Percentiles rank a stretch among this genome's conserved stretches.
Conservation (phyloP, 2,329 filamentous ascomycete species). For the Coleophoma eucalyptorum region DNA sequence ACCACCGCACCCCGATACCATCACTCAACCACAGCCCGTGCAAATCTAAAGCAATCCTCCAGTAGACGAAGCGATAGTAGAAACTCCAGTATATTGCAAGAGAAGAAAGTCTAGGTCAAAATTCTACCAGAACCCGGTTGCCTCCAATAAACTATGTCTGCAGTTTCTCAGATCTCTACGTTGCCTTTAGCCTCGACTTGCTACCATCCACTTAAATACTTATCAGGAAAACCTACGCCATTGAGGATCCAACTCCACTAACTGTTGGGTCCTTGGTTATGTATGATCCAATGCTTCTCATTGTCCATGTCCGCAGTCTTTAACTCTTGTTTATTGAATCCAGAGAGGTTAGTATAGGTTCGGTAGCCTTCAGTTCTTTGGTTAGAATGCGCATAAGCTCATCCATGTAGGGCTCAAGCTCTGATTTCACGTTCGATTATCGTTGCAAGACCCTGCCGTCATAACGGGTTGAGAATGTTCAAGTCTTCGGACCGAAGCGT, state of each 20-base stretch:
- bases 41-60: too few relatives aligned
- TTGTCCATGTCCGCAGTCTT: neutral
- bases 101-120: too few relatives aligned
- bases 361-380: neutral
- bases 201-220: neutral
- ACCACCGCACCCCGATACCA: too few relatives aligned
- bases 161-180: too few relatives aligned
- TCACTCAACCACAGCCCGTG: too few relatives aligned
- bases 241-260: neutral
- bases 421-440: neutral
- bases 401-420: neutral
- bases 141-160: too few relatives aligned
- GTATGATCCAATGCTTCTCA: neutral
- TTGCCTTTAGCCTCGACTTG: neutral
- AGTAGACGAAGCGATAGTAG: too few relatives aligned
- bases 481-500: neutral
- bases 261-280: slow-evolving; percentile 2
- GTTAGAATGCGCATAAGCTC: neutral
- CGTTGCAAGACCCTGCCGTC: neutral
- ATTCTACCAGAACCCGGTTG: too few relatives aligned
- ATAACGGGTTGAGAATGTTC: neutral
- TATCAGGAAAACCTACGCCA: neutral
- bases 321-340: neutral
- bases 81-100: too few relatives aligned
- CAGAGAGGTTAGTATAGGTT: neutral